Conservation (phyloP, 768 basidiomycete genomes). For the Kwoniella pini region DNA sequence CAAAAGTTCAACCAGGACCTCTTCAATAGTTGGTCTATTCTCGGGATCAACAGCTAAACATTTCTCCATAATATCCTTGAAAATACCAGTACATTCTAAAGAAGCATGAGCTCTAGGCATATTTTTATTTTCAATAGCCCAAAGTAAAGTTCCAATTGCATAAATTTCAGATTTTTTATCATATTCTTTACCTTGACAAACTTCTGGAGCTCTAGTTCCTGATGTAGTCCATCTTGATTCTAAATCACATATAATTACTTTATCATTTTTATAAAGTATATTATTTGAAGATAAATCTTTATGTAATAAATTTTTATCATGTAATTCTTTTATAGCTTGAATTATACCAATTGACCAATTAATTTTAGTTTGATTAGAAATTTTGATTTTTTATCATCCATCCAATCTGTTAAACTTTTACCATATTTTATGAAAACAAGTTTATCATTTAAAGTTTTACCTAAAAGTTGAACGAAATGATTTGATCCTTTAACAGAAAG, state of each 20-base stretch:
- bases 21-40: background rate
- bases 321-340: background rate
- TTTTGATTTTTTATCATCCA: background rate
- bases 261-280: background rate
- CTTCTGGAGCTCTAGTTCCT: no score
- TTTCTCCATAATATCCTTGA: background rate
- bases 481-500: background rate
- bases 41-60: background rate
- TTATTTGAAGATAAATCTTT: conserved; percentile 3
- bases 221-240: background rate
- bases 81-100: background rate
- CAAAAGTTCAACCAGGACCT: background rate
- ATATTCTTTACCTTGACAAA: background rate
- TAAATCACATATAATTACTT: background rate
- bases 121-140: background rate
- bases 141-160: background rate
- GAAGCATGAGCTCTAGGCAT: conserved; percentile 3
- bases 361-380: background rate
- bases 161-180: conserved; percentile 1
- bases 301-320: background rate
- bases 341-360: background rate
- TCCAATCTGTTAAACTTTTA: background rate
- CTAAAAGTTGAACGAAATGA: background rate
- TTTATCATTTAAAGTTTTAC: background rate
- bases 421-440: background rate